A percentile compares a stretch with the other conserved stretches of the same genome.
Evolutionary conservation across 192 early-diverging fungal species (phyloP).

Genomic region (Chytriomyces confervae): DNA sequence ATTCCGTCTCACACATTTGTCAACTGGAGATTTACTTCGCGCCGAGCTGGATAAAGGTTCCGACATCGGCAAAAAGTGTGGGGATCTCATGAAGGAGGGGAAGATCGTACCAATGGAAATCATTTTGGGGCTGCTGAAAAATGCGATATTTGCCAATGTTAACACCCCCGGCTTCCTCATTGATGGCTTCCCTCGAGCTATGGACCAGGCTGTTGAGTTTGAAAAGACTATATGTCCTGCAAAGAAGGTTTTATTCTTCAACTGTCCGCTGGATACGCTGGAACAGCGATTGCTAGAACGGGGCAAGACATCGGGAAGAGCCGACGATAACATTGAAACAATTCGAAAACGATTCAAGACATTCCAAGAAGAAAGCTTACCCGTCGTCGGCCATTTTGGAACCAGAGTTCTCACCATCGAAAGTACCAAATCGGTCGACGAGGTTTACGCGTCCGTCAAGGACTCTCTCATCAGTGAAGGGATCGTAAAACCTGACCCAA

Average conservation of each 20-base stretch:
- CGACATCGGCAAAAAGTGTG: constrained; percentile 71
- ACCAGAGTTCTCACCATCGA: constrained; percentile 31
- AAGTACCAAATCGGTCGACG: constrained; percentile 29
- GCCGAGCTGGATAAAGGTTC: constrained; percentile 66
- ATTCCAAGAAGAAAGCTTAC: constrained; percentile 55
- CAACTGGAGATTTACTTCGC: constrained; percentile 91
- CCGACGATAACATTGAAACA: constrained; percentile 65
- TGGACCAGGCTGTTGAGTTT: constrained; percentile 56
- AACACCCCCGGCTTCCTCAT: constrained; percentile 43
- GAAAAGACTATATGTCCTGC: constrained; percentile 50
- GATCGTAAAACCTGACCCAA: not conserved
- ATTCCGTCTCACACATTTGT: constrained; percentile 88
- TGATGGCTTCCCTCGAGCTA: constrained; percentile 58
- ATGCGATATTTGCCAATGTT: constrained; percentile 33
- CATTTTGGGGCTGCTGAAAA: constrained; percentile 43
- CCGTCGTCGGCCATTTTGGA: constrained; percentile 57
- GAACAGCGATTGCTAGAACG: constrained; percentile 60
- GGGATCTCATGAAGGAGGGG: constrained; percentile 84
- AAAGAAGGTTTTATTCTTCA: constrained; percentile 46
- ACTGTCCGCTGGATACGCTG: constrained; percentile 57
- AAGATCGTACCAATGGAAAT: constrained; percentile 78
- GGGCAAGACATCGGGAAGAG: constrained; percentile 58
- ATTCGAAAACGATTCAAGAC: constrained; percentile 60
- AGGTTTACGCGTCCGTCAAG: not conserved
- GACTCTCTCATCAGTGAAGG: not conserved